These are phyloP conservation scores for Pseudocercospora vitis DNA, from an alignment of 2,329 filamentous ascomycete genomes.

Conservation along the genomic window DNA sequence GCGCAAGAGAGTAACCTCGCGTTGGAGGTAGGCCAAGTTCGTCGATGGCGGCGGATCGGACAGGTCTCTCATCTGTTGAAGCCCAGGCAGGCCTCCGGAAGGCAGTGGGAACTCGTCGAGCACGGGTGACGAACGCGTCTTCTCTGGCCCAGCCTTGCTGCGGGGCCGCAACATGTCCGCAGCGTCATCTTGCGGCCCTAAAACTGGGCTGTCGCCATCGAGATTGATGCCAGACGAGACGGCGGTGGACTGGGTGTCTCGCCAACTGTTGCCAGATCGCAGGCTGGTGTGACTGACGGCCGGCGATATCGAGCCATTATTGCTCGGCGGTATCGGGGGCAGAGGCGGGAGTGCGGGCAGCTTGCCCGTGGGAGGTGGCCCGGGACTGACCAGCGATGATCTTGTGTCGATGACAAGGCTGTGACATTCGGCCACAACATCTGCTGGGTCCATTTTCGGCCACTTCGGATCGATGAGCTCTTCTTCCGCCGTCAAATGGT, in stretches of 20 bases:
- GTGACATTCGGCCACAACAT: slow-evolving; percentile 78
- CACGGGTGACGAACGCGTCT: slow-evolving; percentile 21
- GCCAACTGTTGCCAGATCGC: slow-evolving; percentile 49
- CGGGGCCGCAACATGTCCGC: slow-evolving; percentile 24
- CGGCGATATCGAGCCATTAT: slow-evolving; percentile 34
- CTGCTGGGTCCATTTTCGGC: slow-evolving; percentile 75
- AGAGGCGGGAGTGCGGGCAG: slow-evolving; percentile 48
- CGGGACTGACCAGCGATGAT: slow-evolving; percentile 46
- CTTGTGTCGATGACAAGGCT: slow-evolving; percentile 57
- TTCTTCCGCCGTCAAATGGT: slow-evolving; percentile 73
- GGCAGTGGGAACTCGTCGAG: slow-evolving; percentile 33
- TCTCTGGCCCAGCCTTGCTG: slow-evolving; percentile 16
- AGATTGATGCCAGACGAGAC: slow-evolving; percentile 38
- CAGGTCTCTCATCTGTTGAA: slow-evolving; percentile 13
- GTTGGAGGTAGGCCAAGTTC: slow-evolving; percentile 60
- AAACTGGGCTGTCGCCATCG: slow-evolving; percentile 61
- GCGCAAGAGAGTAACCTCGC: slow-evolving; percentile 71
- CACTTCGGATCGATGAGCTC: slow-evolving; percentile 77
- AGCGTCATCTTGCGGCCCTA: slow-evolving; percentile 48
- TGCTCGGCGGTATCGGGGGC: slow-evolving; percentile 39
- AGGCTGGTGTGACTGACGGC: slow-evolving; percentile 34
- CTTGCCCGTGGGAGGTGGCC: slow-evolving; percentile 48
- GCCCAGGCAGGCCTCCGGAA: slow-evolving; percentile 3
- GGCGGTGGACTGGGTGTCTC: slow-evolving; percentile 55
- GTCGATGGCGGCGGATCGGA: slow-evolving; percentile 26